These are phyloP conservation scores for Escovopsis weberi DNA, from an alignment of 2,329 filamentous ascomycete genomes.

Conservation along the genomic window DNA sequence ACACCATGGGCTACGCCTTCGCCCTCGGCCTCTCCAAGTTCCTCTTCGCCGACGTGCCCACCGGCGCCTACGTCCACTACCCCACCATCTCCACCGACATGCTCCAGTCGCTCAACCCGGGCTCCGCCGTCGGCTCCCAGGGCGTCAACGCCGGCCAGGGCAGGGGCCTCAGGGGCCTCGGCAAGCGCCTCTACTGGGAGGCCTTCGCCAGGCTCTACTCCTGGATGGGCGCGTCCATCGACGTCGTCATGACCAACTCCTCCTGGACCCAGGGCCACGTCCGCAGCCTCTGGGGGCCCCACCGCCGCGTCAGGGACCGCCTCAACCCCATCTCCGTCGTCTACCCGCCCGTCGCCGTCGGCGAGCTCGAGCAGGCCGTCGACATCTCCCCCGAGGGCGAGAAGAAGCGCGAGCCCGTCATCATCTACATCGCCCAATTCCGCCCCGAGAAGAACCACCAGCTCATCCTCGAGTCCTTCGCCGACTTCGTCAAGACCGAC, in stretches of 20 bases:
- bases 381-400: constrained; percentile 57
- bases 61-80: constrained; percentile 91
- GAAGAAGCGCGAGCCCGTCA: constrained; percentile 49
- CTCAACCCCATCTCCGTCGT: constrained; percentile 54
- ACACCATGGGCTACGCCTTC: constrained; percentile 98
- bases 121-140: constrained; percentile 40
- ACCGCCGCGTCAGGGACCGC: constrained; percentile 30
- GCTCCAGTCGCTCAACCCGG: constrained; percentile 66
- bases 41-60: constrained; percentile 68
- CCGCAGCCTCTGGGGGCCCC: constrained; percentile 59
- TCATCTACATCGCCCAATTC: constrained; percentile 95
- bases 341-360: constrained; percentile 84
- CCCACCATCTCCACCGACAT: constrained; percentile 98
- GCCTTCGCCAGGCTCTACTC: constrained; percentile 73
- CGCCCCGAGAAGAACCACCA: constrained; percentile 94
- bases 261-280: constrained; percentile 86
- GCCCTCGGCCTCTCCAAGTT: constrained; percentile 68
- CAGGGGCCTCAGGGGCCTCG: constrained; percentile 50
- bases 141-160: constrained; percentile 79
- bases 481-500: constrained; percentile 50
- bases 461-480: constrained; percentile 73
- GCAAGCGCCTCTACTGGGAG: constrained; percentile 76
- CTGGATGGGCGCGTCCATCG: constrained; percentile 66
- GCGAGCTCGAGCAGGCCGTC: constrained; percentile 63
- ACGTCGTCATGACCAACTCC: constrained; percentile 96